A percentile compares a stretch with the other conserved stretches of the same genome.
These are phyloP conservation scores for Cucumis melo DNA, from an alignment of 306 rosid genomes.

Conservation along the genomic window DNA sequence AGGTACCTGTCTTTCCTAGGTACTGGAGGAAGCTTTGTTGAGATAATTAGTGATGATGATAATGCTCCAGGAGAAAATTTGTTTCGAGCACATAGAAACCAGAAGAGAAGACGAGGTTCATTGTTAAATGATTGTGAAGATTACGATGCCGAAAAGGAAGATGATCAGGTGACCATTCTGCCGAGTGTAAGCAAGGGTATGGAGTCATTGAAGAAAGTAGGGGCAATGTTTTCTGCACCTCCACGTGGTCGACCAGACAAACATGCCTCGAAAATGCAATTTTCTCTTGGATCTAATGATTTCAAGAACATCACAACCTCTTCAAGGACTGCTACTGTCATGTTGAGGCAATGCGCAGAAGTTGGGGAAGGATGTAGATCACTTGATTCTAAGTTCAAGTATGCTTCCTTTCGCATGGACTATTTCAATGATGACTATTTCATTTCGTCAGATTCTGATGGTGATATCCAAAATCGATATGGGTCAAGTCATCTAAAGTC, in stretches of 20 bases:
- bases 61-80: neutral
- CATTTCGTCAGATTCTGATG: constrained; percentile 9
- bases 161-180: neutral
- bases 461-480: neutral
- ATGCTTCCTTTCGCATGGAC: neutral
- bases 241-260: neutral
- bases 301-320: neutral
- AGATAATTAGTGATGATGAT: constrained; percentile 15
- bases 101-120: constrained; percentile 14
- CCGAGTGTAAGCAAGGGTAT: neutral
- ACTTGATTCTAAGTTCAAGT: neutral
- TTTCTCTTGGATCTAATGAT: neutral
- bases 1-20: constrained; percentile 2
- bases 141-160: neutral
- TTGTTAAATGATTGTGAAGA: neutral
- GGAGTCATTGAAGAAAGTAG: constrained; percentile 3
- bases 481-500: neutral
- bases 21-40: neutral
- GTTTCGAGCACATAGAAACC: neutral
- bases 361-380: neutral
- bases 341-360: neutral
- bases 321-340: neutral
- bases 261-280: neutral
- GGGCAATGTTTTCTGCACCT: neutral
- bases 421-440: neutral